These are phyloP conservation scores for Dendrobium catenatum DNA, from an alignment of 106 monocot genomes.

Conservation along the genomic window DNA sequence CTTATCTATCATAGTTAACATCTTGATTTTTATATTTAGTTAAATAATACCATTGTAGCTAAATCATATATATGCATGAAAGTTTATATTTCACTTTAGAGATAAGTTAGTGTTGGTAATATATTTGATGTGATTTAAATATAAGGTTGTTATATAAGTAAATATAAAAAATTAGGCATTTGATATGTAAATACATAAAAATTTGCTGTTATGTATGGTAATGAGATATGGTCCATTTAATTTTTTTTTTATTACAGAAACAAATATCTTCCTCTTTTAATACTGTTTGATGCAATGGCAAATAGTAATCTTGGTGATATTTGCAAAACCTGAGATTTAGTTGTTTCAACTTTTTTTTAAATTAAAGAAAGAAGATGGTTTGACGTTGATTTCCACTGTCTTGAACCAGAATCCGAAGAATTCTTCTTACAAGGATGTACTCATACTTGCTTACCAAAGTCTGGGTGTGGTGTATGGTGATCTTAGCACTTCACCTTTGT, in stretches of 20 bases:
- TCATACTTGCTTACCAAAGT: conserved; percentile 76
- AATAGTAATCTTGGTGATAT: not conserved
- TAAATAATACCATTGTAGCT: no score
- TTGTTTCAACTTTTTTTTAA: not conserved
- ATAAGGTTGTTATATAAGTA: no score
- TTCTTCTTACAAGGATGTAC: conserved; percentile 29
- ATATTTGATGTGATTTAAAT: no score
- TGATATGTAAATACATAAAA: not conserved
- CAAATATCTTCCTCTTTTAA: not conserved
- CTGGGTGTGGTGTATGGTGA: conserved; percentile 84
- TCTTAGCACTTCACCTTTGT: conserved; percentile 73
- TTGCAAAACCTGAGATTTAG: not conserved
- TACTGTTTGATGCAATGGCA: not conserved
- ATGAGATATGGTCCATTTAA: no score
- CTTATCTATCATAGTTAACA: no score
- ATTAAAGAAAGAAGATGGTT: not conserved
- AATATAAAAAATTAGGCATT: not conserved
- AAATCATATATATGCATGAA: no score
- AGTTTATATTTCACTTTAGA: no score
- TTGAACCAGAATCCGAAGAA: conserved; percentile 24
- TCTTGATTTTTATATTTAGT: no score
- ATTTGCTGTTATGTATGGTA: not conserved
- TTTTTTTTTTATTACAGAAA: no score
- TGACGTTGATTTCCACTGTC: not conserved
- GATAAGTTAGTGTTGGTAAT: no score